Evolutionary conservation across 352 stramenopile genomes (phyloP).

Genomic region (Globisporangium sylvaticum): DNA sequence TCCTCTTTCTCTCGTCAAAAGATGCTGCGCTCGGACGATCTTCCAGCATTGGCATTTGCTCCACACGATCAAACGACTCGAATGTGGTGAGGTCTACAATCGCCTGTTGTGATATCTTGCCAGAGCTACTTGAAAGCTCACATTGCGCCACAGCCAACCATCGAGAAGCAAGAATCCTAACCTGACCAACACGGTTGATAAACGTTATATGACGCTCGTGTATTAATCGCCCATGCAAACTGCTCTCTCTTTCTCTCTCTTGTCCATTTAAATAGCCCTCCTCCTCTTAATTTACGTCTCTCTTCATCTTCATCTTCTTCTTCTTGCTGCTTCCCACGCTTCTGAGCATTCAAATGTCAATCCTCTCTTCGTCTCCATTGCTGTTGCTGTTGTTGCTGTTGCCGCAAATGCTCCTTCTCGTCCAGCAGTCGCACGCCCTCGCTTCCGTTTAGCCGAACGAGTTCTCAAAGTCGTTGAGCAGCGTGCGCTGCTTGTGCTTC

Average conservation of each 20-base stretch:
- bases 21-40: too few relatives aligned
- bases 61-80: too few relatives aligned
- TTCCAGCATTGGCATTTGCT: too few relatives aligned
- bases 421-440: background rate
- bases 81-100: too few relatives aligned
- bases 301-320: background rate
- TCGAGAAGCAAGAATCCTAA: too few relatives aligned
- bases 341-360: background rate
- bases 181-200: too few relatives aligned
- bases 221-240: background rate
- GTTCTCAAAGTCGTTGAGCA: conserved; percentile 33
- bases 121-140: too few relatives aligned
- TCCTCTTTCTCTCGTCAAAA: too few relatives aligned
- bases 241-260: background rate
- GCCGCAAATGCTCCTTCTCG: background rate
- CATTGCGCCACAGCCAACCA: too few relatives aligned
- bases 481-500: conserved; percentile 24
- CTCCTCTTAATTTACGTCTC: conserved; percentile 5
- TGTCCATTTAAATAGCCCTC: conserved; percentile 10
- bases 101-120: too few relatives aligned
- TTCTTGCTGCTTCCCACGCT: background rate
- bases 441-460: conserved; percentile 16
- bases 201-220: background rate
- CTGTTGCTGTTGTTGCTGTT: background rate
- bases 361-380: background rate